These are phyloP conservation scores for Globisporangium alternatum DNA, from an alignment of 352 stramenopile species.

Conservation along the genomic window DNA sequence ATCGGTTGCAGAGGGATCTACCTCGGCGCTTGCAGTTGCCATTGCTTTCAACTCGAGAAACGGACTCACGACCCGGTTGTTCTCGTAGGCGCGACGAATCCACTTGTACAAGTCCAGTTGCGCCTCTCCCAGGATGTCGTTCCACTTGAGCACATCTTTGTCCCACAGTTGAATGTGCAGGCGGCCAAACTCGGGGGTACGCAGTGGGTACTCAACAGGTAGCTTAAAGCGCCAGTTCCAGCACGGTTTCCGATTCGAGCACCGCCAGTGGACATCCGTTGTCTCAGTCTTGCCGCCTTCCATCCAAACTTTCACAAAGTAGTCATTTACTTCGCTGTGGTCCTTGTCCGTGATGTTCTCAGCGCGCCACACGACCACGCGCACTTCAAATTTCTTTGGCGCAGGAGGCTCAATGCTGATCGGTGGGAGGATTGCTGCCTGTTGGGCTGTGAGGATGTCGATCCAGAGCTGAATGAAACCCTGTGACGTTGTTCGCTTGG, in stretches of 20 bases:
- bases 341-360: constrained; percentile 78
- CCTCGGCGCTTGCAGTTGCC: background rate
- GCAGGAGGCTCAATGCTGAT: constrained; percentile 66
- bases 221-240: constrained; percentile 94
- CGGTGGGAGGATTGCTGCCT: constrained; percentile 60
- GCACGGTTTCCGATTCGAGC: constrained; percentile 83
- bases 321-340: constrained; percentile 87
- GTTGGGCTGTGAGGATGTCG: constrained; percentile 82
- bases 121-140: constrained; percentile 86
- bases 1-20: background rate
- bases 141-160: constrained; percentile 92
- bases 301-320: constrained; percentile 92
- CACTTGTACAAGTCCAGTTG: constrained; percentile 86
- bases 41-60: constrained; percentile 62
- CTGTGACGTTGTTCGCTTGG: constrained; percentile 66
- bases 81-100: constrained; percentile 62
- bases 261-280: constrained; percentile 92
- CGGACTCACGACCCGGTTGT: constrained; percentile 47
- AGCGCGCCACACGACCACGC: constrained; percentile 88
- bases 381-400: constrained; percentile 80
- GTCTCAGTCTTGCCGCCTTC: constrained; percentile 50
- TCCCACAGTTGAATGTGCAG: constrained; percentile 93
- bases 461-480: constrained; percentile 83
- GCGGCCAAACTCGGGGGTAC: constrained; percentile 75
- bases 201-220: constrained; percentile 74